Evolutionary conservation across 2,329 filamentous ascomycete species (phyloP), one percentile per base, ranked within the genome.

Genomic region (Cordyceps pruinosa): DNA sequence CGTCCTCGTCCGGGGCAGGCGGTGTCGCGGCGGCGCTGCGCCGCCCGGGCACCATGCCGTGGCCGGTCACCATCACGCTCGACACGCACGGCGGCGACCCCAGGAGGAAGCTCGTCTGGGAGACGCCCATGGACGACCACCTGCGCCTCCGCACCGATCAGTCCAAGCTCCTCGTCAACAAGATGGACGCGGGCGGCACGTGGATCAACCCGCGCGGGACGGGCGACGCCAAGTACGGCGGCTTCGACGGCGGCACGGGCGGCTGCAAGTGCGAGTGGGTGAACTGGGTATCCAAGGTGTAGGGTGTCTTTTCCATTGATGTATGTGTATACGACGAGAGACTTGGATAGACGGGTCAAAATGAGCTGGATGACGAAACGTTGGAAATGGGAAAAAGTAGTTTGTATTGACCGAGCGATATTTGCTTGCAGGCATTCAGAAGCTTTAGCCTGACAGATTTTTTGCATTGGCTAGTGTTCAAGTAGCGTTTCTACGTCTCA

Each of bases 261-360:
- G 84, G 84, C 1, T 87, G 84, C 65, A 75, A 72, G 68, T 87
- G 84, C 66, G 73, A 78, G 62, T 87, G 83, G 80, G 73, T 75
- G 57, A 87, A 87, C 59, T 84, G 70, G 70, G 60, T 65, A 17
- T 66, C 37, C 25, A 7, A 41, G 10, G n/a, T n/a, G n/a, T n/a
- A n/a, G n/a, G n/a, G n/a, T n/a, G n/a, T n/a, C n/a, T n/a, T n/a
- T n/a, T n/a, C n/a, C n/a, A n/a, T 6, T n/a, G 17, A 34, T 19
- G 15, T 41, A 42, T 34, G 21, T 15, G 19, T 17, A 52, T 21
- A 41, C 19, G 26, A 34, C 10, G 28, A 32, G 28, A 25, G 19
- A 25, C 7, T 15, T 34, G 45, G n/a, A 26, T 25, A 21, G 23
- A n/a, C 13, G 6, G 19, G 21, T 13, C 12, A 39, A 21, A 30